Conservation (phyloP, 164 flowering plant species). For the Annona squamosa region DNA sequence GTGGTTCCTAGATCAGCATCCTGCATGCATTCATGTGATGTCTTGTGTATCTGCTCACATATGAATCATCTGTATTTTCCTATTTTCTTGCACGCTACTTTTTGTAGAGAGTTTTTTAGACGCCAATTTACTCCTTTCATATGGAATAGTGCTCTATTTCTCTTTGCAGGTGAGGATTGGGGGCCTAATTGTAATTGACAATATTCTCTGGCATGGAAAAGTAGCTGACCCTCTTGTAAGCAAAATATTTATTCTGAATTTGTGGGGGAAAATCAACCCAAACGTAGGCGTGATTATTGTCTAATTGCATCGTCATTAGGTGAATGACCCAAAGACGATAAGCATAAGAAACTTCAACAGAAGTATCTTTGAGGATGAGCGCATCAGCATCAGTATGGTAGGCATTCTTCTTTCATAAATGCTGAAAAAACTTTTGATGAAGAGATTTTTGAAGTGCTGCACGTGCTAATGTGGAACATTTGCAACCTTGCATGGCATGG, state of each 20-base stretch:
- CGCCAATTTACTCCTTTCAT: background rate
- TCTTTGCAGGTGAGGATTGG: conserved; percentile 69
- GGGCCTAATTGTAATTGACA: conserved; percentile 82
- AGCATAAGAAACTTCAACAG: conserved; percentile 68
- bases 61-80: background rate
- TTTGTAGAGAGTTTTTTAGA: background rate
- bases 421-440: background rate
- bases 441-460: background rate
- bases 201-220: conserved; percentile 96
- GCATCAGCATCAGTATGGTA: conserved; percentile 83
- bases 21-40: no score
- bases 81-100: background rate
- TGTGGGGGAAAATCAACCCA: background rate
- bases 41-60: no score
- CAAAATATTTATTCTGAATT: background rate
- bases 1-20: no score
- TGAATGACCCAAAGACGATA: conserved; percentile 61
- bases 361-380: conserved; percentile 54
- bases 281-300: background rate
- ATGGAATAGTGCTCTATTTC: background rate
- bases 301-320: conserved; percentile 31
- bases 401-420: conserved; percentile 10
- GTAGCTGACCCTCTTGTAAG: conserved; percentile 79
- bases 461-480: background rate
- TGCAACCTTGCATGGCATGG: background rate